Base-by-base conservation (phyloP, 495 filamentous ascomycete genomes). In the Hypoxylon lienhwacheense region DNA sequence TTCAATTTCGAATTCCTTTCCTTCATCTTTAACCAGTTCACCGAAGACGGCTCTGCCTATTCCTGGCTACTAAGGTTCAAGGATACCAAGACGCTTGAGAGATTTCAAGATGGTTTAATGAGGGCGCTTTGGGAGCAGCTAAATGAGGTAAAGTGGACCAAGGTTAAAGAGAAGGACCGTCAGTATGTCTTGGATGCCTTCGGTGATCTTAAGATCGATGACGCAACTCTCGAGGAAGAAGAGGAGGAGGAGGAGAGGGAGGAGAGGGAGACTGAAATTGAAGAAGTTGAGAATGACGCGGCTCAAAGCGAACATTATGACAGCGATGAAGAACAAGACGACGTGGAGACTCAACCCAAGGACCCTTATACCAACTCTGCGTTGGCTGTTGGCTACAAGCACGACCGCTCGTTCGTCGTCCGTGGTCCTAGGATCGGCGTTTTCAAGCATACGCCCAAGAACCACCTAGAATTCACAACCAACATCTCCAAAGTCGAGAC, bases 1-100 rank as follows among this genome's bases (percentile, higher is more conserved):
- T 98, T 98, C 78, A 97, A 97, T 73, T 97, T 96, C 55, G 93
- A 97, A 70, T 97, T 89, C 57, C 77, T 96, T 14, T 97, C 93
- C 1, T 97, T 97, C 71, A 97, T 98, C 66, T 98, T 98, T 79
- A 97, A 97, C 65, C 90, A 96, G 64, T 97, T 95, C 64, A 77
- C 85, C 5, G 80, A 85, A 11, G 89, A 96, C 70, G 90, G 91
- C 2, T 86, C 88, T 6, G 92, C 93, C 5, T 96, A 90, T 67
- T 97, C 95, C 0, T 98, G 95, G 93, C 82, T 98, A 3, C 73
- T 98, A 22, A 83, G 91, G 19, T 98, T 98, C 77, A 88, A 86
- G 60, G 87, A 96, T 51, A 84, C 86, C 45, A 75, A 83, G 25
- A 84, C 85, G 0, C 79, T 91, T 29, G 89, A 95, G 68, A 78